These are phyloP conservation scores for Raddia distichophylla DNA, from an alignment of 176 grass and related monocot genomes.

Conservation along the genomic window DNA sequence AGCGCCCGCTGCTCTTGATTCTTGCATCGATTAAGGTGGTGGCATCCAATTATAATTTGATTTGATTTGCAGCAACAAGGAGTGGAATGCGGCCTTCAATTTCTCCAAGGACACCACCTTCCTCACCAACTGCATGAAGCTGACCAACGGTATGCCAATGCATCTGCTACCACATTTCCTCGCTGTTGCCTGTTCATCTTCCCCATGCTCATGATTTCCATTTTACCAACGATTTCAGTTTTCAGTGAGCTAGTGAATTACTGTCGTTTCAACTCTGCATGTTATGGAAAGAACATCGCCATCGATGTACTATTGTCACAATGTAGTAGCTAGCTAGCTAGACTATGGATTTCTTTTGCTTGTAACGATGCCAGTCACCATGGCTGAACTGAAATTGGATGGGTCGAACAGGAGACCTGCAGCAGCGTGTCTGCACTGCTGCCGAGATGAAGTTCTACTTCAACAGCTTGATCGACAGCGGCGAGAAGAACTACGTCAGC, in stretches of 20 bases:
- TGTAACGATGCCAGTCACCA: not conserved
- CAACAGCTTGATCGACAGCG: slow-evolving; percentile 60
- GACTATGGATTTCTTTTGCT: not conserved
- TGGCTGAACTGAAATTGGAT: not conserved
- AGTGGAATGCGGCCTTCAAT: slow-evolving; percentile 93
- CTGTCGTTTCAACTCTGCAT: not conserved
- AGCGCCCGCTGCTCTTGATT: not conserved
- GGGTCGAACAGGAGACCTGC: slow-evolving; percentile 68
- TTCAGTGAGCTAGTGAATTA: not conserved
- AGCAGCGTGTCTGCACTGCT: slow-evolving; percentile 74
- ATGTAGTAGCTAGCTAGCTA: not conserved
- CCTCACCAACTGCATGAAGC: slow-evolving; percentile 71
- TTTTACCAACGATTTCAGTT: not conserved
- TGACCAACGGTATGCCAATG: slow-evolving; percentile 58
- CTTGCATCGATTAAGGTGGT: not conserved
- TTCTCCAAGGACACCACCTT: slow-evolving; percentile 79
- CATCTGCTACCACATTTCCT: not conserved
- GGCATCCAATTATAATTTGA: not conserved
- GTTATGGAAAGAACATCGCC: not conserved
- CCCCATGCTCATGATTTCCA: not conserved
- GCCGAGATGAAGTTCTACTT: slow-evolving; percentile 96
- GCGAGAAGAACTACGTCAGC: slow-evolving; percentile 66
- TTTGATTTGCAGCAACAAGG: slow-evolving; percentile 59
- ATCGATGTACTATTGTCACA: not conserved
- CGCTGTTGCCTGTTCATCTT: not conserved